Base-by-base conservation (phyloP, 108 stramenopile genomes). In the Schizochytrium sp. region DNA sequence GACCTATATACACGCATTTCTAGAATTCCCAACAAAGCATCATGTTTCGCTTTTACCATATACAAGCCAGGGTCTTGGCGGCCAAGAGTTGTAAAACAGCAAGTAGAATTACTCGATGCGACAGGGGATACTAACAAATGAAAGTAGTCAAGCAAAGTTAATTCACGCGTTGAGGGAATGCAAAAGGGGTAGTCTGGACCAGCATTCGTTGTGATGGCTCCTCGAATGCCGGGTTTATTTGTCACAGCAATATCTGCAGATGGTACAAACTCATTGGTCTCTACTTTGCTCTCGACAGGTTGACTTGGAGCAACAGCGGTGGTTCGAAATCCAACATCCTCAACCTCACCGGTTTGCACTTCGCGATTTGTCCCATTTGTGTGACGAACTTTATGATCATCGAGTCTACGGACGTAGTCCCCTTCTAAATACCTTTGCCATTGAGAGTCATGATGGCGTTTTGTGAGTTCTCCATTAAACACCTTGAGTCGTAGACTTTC, bases 121-220 rank as follows among this genome's bases (percentile, higher is more conserved):
- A 64, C 88, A 12, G 92, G 93, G n/a, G 89, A 87, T 10, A 94
- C 91, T 19, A 95, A 76, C 13, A 95, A 87, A 83, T 95, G 94
- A 72, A 93, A 94, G 42, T 94, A 92, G 91, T 95, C 95, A 28
- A 94, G 91, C 41, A 92, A 92, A 61, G 93, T 90, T 89, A 95
- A 94, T 88, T 89, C 88, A 45, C 94, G 87, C 59, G 93, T 94
- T 46, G 91, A 92, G 28, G 95, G 94, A 64, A 94, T 91, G 72
- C 94, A 93, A 60, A 95, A 95, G 45, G 95, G 95, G 73, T 95
- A 95, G 28, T 90, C 90, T 19, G 72, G 83, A 57, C 95, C 95
- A 7, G 92, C 95, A 42, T 91, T 88, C 57, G 95, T 94, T n/a
- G 94, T 95, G 17, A 90, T 73, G 42, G 93, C 89, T 10, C 88